Evolutionary conservation across 768 basidiomycete species (phyloP).

Genomic region (Chalciporus piperatus): DNA sequence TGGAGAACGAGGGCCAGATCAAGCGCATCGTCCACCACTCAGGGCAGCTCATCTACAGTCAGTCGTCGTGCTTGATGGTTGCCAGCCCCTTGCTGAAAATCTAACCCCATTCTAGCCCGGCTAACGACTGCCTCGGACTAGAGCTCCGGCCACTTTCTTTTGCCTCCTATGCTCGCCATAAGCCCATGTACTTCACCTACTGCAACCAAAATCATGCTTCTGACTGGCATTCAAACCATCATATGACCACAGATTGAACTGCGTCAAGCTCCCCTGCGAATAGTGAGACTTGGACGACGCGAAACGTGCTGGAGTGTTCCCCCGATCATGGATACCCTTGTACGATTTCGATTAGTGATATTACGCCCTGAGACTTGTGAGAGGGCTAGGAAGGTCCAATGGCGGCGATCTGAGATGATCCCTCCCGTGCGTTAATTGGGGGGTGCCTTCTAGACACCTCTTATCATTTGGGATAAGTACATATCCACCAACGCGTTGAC

Average conservation of each 20-base stretch:
- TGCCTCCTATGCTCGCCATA: conserved; percentile 23
- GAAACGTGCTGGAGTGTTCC: not conserved
- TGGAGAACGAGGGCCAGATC: conserved; percentile 93
- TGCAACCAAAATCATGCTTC: conserved; percentile 30
- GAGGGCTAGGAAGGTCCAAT: too few species aligned
- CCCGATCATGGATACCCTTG: too few species aligned
- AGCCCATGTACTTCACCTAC: conserved; percentile 37
- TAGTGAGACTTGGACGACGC: not conserved
- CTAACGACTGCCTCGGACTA: conserved; percentile 42
- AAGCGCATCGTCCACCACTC: conserved; percentile 97
- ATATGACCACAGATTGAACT: not conserved
- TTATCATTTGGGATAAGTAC: too few species aligned
- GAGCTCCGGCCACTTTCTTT: conserved; percentile 18
- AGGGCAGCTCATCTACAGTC: conserved; percentile 93
- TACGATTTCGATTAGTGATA: too few species aligned
- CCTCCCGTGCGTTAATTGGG: too few species aligned
- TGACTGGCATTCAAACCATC: conserved; percentile 17
- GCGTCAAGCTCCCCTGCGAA: not conserved
- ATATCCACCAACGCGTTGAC: too few species aligned
- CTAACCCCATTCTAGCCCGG: conserved; percentile 34
- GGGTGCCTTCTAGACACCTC: too few species aligned
- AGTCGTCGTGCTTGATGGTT: conserved; percentile 42
- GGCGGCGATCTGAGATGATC: too few species aligned
- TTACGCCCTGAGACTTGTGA: not conserved
- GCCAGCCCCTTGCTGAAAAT: conserved; percentile 2